Base-by-base conservation (phyloP, 176 grass and related monocot species). In the Avena eriantha region DNA sequence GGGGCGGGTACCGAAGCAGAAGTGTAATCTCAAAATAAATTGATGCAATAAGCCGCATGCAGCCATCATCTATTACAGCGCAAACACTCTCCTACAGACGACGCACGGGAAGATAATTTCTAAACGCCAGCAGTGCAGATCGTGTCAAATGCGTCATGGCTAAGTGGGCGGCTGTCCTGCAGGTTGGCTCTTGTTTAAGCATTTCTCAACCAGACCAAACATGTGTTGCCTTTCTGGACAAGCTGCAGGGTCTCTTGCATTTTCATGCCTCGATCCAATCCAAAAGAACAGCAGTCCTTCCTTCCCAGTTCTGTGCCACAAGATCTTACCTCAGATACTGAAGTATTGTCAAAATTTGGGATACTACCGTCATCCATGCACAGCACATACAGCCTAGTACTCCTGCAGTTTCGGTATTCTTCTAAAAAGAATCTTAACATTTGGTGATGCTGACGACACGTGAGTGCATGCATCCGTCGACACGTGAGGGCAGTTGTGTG, bases 401-500 rank as follows among this genome's bases (percentile, higher is more conserved):
- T 66, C 36, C 2, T 29, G 41, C 83, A 12, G 33, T 24, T 87
- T 66, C 12, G 15, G 18, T 81, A 58, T 76, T 85, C 76, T 14
- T 26, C 22, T 72, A 60, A 77, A 85, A 83, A 15, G 34, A 7
- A 66, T 17, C 22, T 29, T 70, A 58, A 12, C 18, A 53, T 54
- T 69, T 61, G 71, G 19, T 45, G 76, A 81, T 24, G 35, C 23
- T 84, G 33, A 57, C 80, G 58, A 58, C 77, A 31, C 66, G 11
- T 16, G 78, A 69, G 17, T 22, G 69, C 19, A 24, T 68, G 12
- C 34, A 16, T 71, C 35, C 73, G 34, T 74, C 58, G 58, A 69
- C 5, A 81, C 81, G 85, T 45, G 61, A 71, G 19, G 68, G 86
- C 71, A 85, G 86, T 82, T 91, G 55, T 60, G 90, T 64, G 86